Evolutionary conservation across 345 rosid genomes (phyloP).

Genomic region (Gossypioides kirkii): DNA sequence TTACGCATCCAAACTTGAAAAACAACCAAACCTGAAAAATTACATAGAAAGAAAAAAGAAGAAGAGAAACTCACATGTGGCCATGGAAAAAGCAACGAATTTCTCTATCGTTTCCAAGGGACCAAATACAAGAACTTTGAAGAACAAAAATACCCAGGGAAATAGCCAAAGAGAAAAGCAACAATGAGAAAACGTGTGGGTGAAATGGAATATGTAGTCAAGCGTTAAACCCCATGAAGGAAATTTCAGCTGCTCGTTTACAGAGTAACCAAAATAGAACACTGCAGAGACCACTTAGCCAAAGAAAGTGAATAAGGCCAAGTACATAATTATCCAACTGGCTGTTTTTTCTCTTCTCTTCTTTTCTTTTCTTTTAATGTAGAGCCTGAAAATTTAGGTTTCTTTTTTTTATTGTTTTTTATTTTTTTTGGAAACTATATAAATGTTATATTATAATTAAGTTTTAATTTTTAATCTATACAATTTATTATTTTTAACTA

Average conservation of each 20-base stretch:
- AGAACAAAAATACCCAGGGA: background rate
- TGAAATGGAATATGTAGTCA: background rate
- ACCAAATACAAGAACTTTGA: background rate
- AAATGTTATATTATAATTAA: too few species aligned
- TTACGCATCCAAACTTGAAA: background rate
- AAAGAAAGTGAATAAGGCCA: background rate
- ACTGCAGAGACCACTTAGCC: slow-evolving; percentile 3
- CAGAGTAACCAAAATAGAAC: background rate
- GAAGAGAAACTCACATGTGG: slow-evolving; percentile 11
- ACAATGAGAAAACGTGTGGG: background rate
- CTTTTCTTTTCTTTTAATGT: background rate
- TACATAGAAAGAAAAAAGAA: background rate
- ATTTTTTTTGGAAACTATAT: too few species aligned
- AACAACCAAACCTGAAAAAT: background rate
- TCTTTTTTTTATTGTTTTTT: background rate
- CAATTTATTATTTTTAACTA: too few species aligned
- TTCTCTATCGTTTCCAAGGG: background rate
- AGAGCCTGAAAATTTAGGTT: background rate
- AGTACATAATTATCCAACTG: background rate
- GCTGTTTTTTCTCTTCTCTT: background rate
- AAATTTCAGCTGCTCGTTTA: background rate
- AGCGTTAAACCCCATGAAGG: slow-evolving; percentile 9
- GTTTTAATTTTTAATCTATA: too few species aligned
- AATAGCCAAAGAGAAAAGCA: background rate
- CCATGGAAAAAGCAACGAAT: slow-evolving; percentile 6